Evolutionary conservation across 768 basidiomycete species (phyloP).

Genomic region (Auricularia sp.): DNA sequence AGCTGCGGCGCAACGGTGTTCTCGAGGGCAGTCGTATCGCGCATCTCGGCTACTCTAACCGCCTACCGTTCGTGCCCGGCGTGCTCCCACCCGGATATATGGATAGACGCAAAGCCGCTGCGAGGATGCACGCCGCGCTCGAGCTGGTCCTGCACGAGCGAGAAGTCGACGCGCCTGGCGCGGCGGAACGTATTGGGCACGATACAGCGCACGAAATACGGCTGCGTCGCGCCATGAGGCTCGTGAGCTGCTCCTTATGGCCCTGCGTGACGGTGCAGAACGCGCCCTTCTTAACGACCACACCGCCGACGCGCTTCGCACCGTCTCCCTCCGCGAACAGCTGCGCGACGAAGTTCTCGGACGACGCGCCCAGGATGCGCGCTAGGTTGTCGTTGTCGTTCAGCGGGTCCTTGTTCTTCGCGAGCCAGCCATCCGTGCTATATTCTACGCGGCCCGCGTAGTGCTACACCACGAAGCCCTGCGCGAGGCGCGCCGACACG

Average conservation of each 20-base stretch:
- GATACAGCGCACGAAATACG: slow-evolving; percentile 97
- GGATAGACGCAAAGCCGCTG: slow-evolving; percentile 91
- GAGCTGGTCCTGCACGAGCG: slow-evolving; percentile 90
- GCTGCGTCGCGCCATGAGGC: slow-evolving; percentile 91
- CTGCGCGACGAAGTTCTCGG: slow-evolving; percentile 68
- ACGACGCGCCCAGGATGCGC: slow-evolving; percentile 72
- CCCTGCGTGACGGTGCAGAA: slow-evolving; percentile 93
- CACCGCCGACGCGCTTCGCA: slow-evolving; percentile 9
- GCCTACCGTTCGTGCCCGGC: too few relatives aligned
- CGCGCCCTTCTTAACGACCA: slow-evolving; percentile 77
- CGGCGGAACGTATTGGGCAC: slow-evolving; percentile 91
- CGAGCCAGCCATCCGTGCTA: slow-evolving; percentile 90
- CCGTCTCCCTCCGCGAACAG: slow-evolving; percentile 72
- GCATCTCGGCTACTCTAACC: too few relatives aligned
- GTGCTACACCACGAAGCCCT: slow-evolving; percentile 83
- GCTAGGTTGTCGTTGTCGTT: slow-evolving; percentile 87
- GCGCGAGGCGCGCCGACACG: slow-evolving; percentile 76
- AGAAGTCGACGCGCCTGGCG: slow-evolving; percentile 84
- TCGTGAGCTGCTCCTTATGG: slow-evolving; percentile 90
- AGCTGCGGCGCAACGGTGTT: slow-evolving; percentile 87
- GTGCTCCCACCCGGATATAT: too few relatives aligned
- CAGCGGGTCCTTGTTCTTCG: slow-evolving; percentile 98
- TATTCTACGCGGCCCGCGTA: slow-evolving; percentile 98
- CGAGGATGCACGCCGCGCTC: slow-evolving; percentile 97
- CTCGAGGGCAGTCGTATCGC: slow-evolving; percentile 87